Conservation (phyloP, 768 basidiomycete genomes). For the Naganishia antarctica region DNA sequence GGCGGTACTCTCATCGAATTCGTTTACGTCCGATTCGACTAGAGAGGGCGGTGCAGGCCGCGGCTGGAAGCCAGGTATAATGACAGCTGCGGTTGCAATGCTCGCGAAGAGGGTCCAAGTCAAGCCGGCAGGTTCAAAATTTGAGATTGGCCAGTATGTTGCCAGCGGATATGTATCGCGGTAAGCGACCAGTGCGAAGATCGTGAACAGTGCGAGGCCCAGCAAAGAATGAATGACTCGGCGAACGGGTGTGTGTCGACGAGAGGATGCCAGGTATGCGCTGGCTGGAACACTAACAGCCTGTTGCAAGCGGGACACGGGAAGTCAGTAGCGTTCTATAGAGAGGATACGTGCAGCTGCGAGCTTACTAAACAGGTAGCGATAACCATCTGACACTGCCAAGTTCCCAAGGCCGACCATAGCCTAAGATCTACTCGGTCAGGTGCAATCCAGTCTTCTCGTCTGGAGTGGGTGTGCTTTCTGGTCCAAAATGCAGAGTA, state of each 20-base stretch:
- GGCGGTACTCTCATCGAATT: not conserved
- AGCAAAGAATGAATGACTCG: slow-evolving; percentile 1
- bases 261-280: not conserved
- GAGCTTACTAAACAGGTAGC: slow-evolving; percentile 6
- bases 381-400: not conserved
- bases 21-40: slow-evolving; percentile 26
- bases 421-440: slow-evolving; percentile 1
- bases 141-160: slow-evolving; percentile 54
- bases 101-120: slow-evolving; percentile 58
- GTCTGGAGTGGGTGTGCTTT: not conserved
- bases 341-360: no score
- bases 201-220: slow-evolving; percentile 46
- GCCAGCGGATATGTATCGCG: slow-evolving; percentile 60
- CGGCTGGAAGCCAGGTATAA: slow-evolving; percentile 59
- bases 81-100: slow-evolving; percentile 53
- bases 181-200: slow-evolving; percentile 54
- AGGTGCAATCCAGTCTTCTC: not conserved
- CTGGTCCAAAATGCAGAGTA: not conserved
- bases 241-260: slow-evolving; percentile 15
- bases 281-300: not conserved
- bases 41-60: slow-evolving; percentile 61
- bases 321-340: not conserved
- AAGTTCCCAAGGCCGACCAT: slow-evolving; percentile 2
- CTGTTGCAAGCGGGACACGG: not conserved
- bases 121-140: slow-evolving; percentile 51